These are phyloP conservation scores for Gaeumannomyces sp. DNA, from an alignment of 2,329 filamentous ascomycete genomes.

Conservation along the genomic window DNA sequence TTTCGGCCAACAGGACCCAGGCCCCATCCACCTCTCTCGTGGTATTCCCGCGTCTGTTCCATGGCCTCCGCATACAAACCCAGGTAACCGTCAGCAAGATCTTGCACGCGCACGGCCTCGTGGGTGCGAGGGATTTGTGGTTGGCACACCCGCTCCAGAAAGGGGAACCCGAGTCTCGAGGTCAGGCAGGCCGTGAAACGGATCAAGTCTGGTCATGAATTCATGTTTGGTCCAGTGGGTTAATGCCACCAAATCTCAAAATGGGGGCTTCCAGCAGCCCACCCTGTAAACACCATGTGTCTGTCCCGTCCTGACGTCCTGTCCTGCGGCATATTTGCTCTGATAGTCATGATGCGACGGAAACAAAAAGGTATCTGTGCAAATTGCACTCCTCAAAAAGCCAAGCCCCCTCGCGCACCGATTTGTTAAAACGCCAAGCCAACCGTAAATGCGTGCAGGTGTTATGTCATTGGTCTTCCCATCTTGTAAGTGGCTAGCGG, in stretches of 20 bases:
- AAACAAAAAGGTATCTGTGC: not conserved
- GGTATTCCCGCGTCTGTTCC: no score
- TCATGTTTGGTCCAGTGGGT: not conserved
- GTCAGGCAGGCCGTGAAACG: not conserved
- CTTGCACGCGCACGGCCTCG: no score
- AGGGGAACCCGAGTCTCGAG: no score
- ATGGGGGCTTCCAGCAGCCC: not conserved
- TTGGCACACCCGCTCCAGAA: not conserved
- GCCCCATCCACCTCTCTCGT: no score
- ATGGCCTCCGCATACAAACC: no score
- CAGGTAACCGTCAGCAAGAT: no score
- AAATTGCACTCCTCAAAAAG: not conserved
- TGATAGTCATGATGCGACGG: not conserved
- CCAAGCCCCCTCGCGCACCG: not conserved
- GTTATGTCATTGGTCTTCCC: constrained; percentile 1
- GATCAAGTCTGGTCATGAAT: no score
- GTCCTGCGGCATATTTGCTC: no score
- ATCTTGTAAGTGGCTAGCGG: no score
- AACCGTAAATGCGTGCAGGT: not conserved
- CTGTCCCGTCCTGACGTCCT: not conserved
- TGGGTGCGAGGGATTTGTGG: not conserved
- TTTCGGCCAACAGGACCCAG: no score
- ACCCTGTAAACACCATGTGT: not conserved
- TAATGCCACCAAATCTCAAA: no score
- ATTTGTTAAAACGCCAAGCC: constrained; percentile 1